Evolutionary conservation across 768 basidiomycete species (phyloP), one percentile per base, ranked within the genome.

Genomic region (Lentinula raphanica): DNA sequence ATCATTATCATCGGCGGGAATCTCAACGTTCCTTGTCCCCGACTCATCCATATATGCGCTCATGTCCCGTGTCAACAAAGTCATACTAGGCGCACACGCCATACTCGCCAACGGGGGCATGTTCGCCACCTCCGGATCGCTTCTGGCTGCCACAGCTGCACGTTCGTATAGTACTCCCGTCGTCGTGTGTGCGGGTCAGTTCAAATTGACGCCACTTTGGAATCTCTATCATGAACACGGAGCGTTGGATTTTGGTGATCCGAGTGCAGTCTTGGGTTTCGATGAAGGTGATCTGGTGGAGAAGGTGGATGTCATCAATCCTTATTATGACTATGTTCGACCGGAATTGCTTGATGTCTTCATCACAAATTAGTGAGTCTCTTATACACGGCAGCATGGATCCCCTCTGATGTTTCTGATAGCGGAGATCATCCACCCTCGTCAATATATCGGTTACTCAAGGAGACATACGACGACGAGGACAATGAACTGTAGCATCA

Each of bases 361-460:
- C 71, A 91, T 99, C 65, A 98, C 94, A 12, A 98, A 99, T 64
- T 92, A 98, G 96, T 98, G 71, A 77, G 95, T 78, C 60, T 49
- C 51, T 8, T 51, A 44, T 53, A 29, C n/a, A 32, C 19, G 21
- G 13, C 13, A 4, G 9, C n/a, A n/a, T 28, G 9, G 19, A 8
- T 13, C 32, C n/a, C 27, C 17, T 28, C 8, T 32, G n/a, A n/a
- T n/a, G 29, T 45, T 44, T 25, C 7, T 13, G 56, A 42, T 49
- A 98, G 95, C 63, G 96, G 96, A 21, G 96, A 97, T 69, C 95
- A 98, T 69, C 92, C 95, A 23, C 94, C 96, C 19, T 92, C 94
- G 17, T 93, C 94, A 54, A 88, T 98, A 65, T 93, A 94, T 68
- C 79, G 93, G 56, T 77, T 97, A 39, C 83, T 97, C 72, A 94